Evolutionary conservation across 371 early-diverging fungal species (phyloP), one percentile per base, ranked within the genome.

Genomic region (Circinella umbellata): DNA sequence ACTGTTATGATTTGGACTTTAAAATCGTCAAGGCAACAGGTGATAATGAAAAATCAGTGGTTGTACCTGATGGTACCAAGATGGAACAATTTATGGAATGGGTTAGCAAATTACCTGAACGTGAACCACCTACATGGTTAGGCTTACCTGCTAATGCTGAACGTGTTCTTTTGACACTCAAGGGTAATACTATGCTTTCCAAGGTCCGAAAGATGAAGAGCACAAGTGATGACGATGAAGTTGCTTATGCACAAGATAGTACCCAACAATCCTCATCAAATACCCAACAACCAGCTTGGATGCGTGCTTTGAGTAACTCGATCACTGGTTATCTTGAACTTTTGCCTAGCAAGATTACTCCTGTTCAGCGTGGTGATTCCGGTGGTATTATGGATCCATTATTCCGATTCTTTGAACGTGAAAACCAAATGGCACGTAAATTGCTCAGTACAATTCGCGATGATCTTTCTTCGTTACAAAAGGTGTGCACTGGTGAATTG

Each of bases 111-210:
- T 76, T 99, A 65, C 97, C 98, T 10, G 97, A 96, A 48, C 90
- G 91, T 68, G 95, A 98, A 78, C 97, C 98, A 15, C 99, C 99
- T 20, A 89, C 92, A 17, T 99, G 99, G 99, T 87, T 99, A 61
- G 98, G 99, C 14, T 86, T 99, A 57, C 98, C 98, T n/a, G 76
- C 86, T 17, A 95, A 95, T 73, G 98, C 99, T 15, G 99, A 99
- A 76, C 91, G 89, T 63, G 92, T 97, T 34, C 85, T 99, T 38
- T 86, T 95, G 68, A 91, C 93, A 14, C 80, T 86, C 49, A 89
- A 90, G 79, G 92, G 91, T 78, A 84, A 89, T 53, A 86, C 83
- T 6, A 88, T 95, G 86, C 73, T 98, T 18, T 81, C 86, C 66
- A 96, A 95, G 76, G 91, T 95, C 17, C 90, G 93, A 61, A 90